A percentile compares a stretch with the other conserved stretches of the same genome.
These are phyloP conservation scores for Paraphoma sp. DNA, from an alignment of 2,329 filamentous ascomycete species.

Conservation along the genomic window DNA sequence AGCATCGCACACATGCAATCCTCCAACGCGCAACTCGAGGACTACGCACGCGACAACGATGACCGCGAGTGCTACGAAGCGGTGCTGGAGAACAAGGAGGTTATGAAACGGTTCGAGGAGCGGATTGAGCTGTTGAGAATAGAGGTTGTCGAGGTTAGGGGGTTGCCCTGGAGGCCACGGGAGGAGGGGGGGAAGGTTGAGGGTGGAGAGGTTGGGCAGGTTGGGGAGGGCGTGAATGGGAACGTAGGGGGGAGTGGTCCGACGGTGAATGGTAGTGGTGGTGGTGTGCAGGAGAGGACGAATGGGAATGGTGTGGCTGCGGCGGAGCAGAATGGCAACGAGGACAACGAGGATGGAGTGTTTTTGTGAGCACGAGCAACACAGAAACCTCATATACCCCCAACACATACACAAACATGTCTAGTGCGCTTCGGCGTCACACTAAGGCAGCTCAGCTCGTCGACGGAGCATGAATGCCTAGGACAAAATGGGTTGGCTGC, in stretches of 20 bases:
- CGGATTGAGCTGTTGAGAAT: constrained; percentile 67
- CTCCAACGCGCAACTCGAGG: constrained; percentile 75
- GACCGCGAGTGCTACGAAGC: constrained; percentile 78
- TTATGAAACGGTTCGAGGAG: constrained; percentile 72
- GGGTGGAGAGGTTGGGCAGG: constrained; percentile 3
- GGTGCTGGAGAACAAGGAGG: constrained; percentile 72
- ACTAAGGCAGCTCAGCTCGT: too few species aligned
- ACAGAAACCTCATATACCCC: too few species aligned
- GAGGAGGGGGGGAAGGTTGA: constrained; percentile 20
- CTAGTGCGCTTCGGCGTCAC: too few species aligned
- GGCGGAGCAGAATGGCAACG: constrained; percentile 1
- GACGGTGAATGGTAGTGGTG: neutral
- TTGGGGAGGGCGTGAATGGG: neutral
- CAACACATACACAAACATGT: too few species aligned
- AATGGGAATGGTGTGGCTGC: neutral
- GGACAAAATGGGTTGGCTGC: too few species aligned
- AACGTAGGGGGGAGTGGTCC: neutral
- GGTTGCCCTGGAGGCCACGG: constrained; percentile 58
- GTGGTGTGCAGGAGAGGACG: neutral
- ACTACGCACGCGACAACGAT: constrained; percentile 59
- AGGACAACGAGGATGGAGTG: constrained; percentile 18
- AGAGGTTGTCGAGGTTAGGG: constrained; percentile 68
- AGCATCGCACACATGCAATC: constrained; percentile 75
- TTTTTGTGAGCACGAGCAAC: constrained; percentile 13
- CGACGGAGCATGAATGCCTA: too few species aligned